Base-by-base conservation (phyloP, 1,139 yeast species). In the Nadsonia commutata region DNA sequence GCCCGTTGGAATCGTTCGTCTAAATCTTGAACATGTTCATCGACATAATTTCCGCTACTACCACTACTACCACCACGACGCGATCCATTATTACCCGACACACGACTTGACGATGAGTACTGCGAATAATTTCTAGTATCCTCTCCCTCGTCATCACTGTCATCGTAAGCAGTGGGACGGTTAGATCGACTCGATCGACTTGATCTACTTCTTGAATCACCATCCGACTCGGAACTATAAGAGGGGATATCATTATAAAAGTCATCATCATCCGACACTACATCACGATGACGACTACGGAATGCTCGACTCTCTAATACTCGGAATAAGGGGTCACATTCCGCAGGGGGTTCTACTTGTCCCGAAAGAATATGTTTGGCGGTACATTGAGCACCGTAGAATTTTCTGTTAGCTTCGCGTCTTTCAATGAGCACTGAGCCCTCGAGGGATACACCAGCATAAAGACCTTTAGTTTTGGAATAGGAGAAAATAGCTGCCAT, bases 401-500 rank as follows among this genome's bases (percentile, higher is more conserved):
- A 88, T 64, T 86, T 86, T 57, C 95, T 72, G 63, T 90, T 90
- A 31, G 97, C 96, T 55, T 90, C 98, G 64, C 97, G 75, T 66
- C 98, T 80, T 65, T 90, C 98, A 17, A 90, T 72, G 47, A 90
- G 76, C 22, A 93, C 95, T 2, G 96, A 85, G 41, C 98, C 98
- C 65, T 90, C 98, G 43, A 90, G 73, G 1, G 97, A 88, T 23
- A 90, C 93, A 56, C 98, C 98, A 1, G 98, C 98, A 66, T 85
- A 90, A 45, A 90, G 71, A 48, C 98, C 98, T 61, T 93, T 90
- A 2, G 96, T 88, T 63, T 90, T 90, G 16, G 97, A 85, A 63
- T 90, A 90, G 1, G 96, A 70, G 59, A 88, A 90, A 17, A 90
- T 80, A 3, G 98, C 95, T 2, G 97, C 83, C 5, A 88, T 94